These are phyloP conservation scores for Stachybotrys elegans DNA, from an alignment of 2,329 filamentous ascomycete genomes.

Conservation along the genomic window DNA sequence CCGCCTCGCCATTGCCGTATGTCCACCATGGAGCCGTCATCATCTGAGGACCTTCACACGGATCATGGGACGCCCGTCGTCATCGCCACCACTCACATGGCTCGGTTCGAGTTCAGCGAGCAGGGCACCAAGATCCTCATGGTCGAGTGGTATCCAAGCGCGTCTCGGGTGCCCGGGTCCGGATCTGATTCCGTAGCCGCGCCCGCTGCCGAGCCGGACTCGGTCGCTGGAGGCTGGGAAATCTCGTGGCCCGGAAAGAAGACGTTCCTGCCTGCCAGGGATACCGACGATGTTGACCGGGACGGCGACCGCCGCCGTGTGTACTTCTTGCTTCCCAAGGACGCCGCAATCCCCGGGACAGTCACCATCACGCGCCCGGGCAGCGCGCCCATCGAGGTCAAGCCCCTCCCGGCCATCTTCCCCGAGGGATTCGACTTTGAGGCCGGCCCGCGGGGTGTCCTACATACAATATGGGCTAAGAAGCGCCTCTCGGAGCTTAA, in stretches of 20 bases:
- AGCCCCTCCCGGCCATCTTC: conserved; percentile 83
- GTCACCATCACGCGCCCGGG: conserved; percentile 56
- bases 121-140: conserved; percentile 89
- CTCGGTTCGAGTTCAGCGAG: conserved; percentile 83
- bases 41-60: background rate
- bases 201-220: conserved; percentile 12
- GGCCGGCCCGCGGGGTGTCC: conserved; percentile 70
- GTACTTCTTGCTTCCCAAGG: conserved; percentile 77
- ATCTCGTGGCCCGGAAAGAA: conserved; percentile 81
- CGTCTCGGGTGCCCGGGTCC: conserved; percentile 10
- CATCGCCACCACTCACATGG: conserved; percentile 32
- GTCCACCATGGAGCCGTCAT: background rate
- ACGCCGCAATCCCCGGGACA: conserved; percentile 64
- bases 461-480: conserved; percentile 90
- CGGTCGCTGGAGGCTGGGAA: conserved; percentile 51
- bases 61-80: conserved; percentile 1
- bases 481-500: conserved; percentile 71
- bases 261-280: conserved; percentile 60
- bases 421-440: conserved; percentile 67
- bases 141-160: conserved; percentile 72
- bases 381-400: conserved; percentile 49
- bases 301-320: conserved; percentile 51
- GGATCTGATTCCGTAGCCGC: conserved; percentile 5
- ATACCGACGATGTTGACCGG: conserved; percentile 22
- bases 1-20: too few relatives aligned